Evolutionary conservation across 2,329 filamentous ascomycete genomes (phyloP).

Genomic region (Drechslerella stenobrocha): DNA sequence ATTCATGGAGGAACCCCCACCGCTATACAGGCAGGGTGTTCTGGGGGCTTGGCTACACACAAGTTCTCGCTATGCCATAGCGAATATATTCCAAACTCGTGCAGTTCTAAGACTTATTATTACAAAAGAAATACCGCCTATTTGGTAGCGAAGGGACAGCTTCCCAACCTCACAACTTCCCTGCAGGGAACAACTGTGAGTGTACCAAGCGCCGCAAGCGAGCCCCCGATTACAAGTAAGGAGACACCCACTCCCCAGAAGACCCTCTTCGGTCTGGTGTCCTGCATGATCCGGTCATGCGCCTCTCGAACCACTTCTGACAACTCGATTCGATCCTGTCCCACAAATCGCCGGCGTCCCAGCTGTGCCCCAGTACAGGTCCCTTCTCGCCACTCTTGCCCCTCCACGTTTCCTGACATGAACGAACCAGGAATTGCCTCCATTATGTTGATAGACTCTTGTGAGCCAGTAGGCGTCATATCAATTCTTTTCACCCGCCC

Average conservation of each 20-base stretch:
- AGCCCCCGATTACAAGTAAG: constrained; percentile 8
- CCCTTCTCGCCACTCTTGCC: background rate
- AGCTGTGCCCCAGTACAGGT: background rate
- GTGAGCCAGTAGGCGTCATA: constrained; percentile 16
- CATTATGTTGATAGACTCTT: background rate
- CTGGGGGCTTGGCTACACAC: too few relatives aligned
- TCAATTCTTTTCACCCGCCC: constrained; percentile 6
- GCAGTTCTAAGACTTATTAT: background rate
- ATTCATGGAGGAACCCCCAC: too few relatives aligned
- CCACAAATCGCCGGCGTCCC: background rate
- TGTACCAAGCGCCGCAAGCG: constrained; percentile 13
- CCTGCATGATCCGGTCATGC: constrained; percentile 29
- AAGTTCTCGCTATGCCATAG: too few relatives aligned
- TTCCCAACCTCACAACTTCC: constrained; percentile 26
- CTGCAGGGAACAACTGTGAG: constrained; percentile 19
- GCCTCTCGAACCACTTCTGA: constrained; percentile 14
- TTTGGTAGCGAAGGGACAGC: constrained; percentile 18
- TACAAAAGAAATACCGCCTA: background rate
- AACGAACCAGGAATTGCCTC: background rate
- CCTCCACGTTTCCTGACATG: background rate
- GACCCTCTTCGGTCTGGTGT: constrained; percentile 29
- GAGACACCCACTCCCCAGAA: constrained; percentile 19
- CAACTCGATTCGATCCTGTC: constrained; percentile 1
- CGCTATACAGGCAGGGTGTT: too few relatives aligned
- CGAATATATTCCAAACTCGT: background rate